A percentile compares a stretch with the other conserved stretches of the same genome.
These are phyloP conservation scores for Raphanus raphanistrum DNA, from an alignment of 345 rosid genomes.

Conservation along the genomic window DNA sequence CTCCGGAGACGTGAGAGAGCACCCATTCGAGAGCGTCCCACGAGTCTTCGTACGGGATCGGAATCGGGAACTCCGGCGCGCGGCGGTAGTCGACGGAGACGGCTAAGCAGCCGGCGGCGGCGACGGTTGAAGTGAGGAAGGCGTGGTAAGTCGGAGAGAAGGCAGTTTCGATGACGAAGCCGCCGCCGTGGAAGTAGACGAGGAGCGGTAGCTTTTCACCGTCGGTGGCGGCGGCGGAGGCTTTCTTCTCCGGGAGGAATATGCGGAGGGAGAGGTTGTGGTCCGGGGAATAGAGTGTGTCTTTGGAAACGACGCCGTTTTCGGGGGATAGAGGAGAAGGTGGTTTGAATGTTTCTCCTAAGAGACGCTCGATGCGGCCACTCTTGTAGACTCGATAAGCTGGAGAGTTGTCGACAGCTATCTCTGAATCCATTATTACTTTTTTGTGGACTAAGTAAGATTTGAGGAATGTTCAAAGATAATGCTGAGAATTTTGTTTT, in stretches of 20 bases:
- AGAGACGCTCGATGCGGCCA: constrained; percentile 53
- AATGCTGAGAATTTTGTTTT: neutral
- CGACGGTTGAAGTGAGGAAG: constrained; percentile 28
- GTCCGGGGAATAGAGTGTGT: constrained; percentile 34
- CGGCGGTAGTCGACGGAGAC: constrained; percentile 51
- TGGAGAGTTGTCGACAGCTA: constrained; percentile 20
- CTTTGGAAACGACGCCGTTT: constrained; percentile 44
- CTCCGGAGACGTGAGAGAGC: constrained; percentile 39
- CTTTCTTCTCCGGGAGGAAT: constrained; percentile 35
- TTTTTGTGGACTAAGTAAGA: neutral
- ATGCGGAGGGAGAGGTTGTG: constrained; percentile 35
- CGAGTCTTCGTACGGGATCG: constrained; percentile 53
- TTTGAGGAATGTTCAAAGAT: neutral
- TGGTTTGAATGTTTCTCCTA: constrained; percentile 34
- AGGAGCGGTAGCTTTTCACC: constrained; percentile 45
- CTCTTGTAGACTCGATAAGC: constrained; percentile 30
- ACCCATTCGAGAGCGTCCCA: constrained; percentile 58
- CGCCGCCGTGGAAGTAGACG: constrained; percentile 58
- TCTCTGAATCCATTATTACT: constrained; percentile 19
- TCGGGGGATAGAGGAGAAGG: constrained; percentile 32
- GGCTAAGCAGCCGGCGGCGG: constrained; percentile 37
- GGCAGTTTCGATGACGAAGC: constrained; percentile 44
- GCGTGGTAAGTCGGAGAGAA: constrained; percentile 35
- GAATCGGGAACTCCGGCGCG: constrained; percentile 66
- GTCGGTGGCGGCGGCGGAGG: constrained; percentile 5